These are phyloP conservation scores for Lactarius deliciosus DNA, from an alignment of 768 basidiomycete species.

Conservation along the genomic window DNA sequence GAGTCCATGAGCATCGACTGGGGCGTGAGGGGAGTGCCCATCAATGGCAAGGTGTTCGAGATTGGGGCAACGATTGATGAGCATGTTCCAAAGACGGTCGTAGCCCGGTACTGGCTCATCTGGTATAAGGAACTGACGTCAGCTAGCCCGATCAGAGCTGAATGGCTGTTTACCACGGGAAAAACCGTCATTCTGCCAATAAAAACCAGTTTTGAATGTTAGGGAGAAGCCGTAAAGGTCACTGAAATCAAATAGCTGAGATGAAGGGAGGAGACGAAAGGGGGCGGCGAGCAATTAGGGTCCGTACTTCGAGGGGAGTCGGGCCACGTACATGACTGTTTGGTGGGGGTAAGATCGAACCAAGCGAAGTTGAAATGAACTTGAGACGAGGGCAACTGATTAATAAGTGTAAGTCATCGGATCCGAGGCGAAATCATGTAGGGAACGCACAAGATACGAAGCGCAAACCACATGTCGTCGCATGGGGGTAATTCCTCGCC, in stretches of 20 bases:
- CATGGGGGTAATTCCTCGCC: slow-evolving; percentile 58
- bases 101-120: slow-evolving; percentile 49
- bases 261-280: background rate
- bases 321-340: slow-evolving; percentile 59
- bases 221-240: slow-evolving; percentile 63
- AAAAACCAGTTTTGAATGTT: slow-evolving; percentile 60
- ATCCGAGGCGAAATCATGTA: background rate
- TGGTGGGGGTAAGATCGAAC: slow-evolving; percentile 53
- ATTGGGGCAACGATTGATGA: slow-evolving; percentile 60
- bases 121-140: slow-evolving; percentile 32
- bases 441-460: slow-evolving; percentile 58
- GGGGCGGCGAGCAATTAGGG: background rate
- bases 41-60: slow-evolving; percentile 64
- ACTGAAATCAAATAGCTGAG: slow-evolving; percentile 66
- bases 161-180: slow-evolving; percentile 50
- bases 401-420: background rate
- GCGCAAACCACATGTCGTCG: slow-evolving; percentile 78
- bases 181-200: slow-evolving; percentile 55
- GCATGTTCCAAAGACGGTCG: slow-evolving; percentile 67
- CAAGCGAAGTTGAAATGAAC: slow-evolving; percentile 61
- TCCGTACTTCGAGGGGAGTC: background rate
- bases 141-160: background rate
- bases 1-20: slow-evolving; percentile 56
- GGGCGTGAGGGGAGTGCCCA: slow-evolving; percentile 49
- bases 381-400: slow-evolving; percentile 64